Evolutionary conservation across 1,284 basidiomycete species (phyloP).

Genomic region (Cryptococcus sp.): DNA sequence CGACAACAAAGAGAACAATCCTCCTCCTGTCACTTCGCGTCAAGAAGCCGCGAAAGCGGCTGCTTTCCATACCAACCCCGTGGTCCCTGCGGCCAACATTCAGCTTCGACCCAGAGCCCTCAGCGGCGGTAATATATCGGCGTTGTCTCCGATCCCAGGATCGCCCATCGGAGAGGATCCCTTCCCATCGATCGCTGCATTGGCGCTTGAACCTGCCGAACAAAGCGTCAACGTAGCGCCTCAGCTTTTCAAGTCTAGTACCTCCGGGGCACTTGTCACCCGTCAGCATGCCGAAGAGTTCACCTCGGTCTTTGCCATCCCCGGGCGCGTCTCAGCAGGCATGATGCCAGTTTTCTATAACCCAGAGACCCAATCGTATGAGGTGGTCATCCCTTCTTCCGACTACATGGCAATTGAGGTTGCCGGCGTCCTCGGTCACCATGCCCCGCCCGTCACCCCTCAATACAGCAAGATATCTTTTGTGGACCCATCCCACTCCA

Average conservation of each 20-base stretch:
- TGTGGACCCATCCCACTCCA: constrained; percentile 6
- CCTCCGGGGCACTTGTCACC: neutral
- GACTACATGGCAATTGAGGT: too few species aligned
- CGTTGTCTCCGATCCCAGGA: constrained; percentile 15
- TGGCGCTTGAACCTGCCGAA: neutral
- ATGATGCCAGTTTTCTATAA: constrained; percentile 13
- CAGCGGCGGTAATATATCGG: constrained; percentile 11
- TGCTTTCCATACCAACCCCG: neutral
- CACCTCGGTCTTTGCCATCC: neutral
- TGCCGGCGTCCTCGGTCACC: too few species aligned
- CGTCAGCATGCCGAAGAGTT: neutral
- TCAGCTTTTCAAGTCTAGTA: neutral
- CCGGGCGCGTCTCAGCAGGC: constrained; percentile 6
- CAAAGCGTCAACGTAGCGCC: neutral
- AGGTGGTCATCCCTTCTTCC: neutral
- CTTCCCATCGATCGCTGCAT: neutral
- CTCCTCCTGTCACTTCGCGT: neutral
- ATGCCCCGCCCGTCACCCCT: constrained; percentile 3
- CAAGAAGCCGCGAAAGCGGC: neutral
- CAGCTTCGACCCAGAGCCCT: neutral
- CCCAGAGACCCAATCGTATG: constrained; percentile 11
- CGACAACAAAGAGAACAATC: too few species aligned
- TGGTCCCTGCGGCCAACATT: neutral
- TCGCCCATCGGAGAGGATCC: constrained; percentile 5
- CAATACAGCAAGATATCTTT: constrained; percentile 3